These are phyloP conservation scores for Ophidiomyces ophidiicola DNA, from an alignment of 2,329 filamentous ascomycete species.

Conservation along the genomic window DNA sequence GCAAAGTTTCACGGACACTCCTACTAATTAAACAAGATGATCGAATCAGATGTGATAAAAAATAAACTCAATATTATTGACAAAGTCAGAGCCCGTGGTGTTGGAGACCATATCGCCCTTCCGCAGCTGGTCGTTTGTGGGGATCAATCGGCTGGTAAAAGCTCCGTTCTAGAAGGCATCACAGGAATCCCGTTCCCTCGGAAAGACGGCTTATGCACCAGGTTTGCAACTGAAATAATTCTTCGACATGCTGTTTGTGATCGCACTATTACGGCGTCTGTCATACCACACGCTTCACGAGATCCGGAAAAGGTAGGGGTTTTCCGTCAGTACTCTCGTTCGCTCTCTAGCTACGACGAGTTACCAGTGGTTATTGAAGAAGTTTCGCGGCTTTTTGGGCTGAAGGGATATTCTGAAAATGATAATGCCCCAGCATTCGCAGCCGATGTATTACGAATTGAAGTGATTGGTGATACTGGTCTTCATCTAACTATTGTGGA, in stretches of 20 bases:
- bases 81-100: slow-evolving; percentile 1
- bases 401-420: slow-evolving; percentile 4
- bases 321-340: background rate
- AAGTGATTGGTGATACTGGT: slow-evolving; percentile 32
- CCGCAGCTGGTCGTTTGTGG: slow-evolving; percentile 25
- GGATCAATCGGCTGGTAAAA: slow-evolving; percentile 27
- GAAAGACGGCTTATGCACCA: slow-evolving; percentile 24
- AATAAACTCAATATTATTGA: no score
- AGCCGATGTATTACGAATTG: slow-evolving; percentile 31
- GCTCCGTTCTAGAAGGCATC: slow-evolving; percentile 17
- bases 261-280: slow-evolving; percentile 19
- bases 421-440: slow-evolving; percentile 9
- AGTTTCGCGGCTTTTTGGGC: slow-evolving; percentile 3
- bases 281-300: slow-evolving; percentile 20
- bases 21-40: no score
- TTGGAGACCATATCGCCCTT: slow-evolving; percentile 19
- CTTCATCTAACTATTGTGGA: slow-evolving; percentile 36
- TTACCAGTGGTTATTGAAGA: slow-evolving; percentile 7
- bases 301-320: background rate
- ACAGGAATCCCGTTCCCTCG: slow-evolving; percentile 26
- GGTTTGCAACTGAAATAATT: slow-evolving; percentile 33
- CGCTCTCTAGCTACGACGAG: slow-evolving; percentile 4
- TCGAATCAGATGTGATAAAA: no score
- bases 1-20: no score
- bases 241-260: slow-evolving; percentile 21